Percentiles rank a stretch among this genome's conserved stretches.
phyloP scores from a whole-genome alignment of 345 rosid species.

The Aquilaria malaccensis region DNA sequence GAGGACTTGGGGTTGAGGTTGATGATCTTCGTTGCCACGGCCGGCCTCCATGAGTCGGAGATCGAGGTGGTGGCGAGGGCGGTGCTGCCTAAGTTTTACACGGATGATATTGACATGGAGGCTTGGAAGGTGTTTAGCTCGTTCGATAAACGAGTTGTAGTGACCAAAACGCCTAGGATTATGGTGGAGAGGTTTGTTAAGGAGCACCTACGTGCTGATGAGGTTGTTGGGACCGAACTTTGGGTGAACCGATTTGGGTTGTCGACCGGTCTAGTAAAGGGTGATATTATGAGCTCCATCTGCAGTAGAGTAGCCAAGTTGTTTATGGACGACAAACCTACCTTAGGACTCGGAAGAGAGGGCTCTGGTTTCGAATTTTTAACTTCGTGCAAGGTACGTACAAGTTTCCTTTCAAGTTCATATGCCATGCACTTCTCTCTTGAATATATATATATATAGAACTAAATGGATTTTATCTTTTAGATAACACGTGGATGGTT shows the following conservation, averaged over 20 bases:
- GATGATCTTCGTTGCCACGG: constrained; percentile 63
- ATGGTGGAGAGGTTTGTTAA: constrained; percentile 79
- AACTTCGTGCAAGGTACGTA: constrained; percentile 57
- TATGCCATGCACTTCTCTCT: background rate
- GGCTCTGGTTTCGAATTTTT: constrained; percentile 30
- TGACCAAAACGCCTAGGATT: constrained; percentile 62
- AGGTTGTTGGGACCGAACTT: constrained; percentile 69
- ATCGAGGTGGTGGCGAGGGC: constrained; percentile 83
- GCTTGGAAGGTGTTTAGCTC: constrained; percentile 70
- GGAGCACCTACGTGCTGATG: constrained; percentile 71
- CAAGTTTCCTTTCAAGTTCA: background rate
- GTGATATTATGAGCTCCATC: constrained; percentile 17
- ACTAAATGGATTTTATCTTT: too few species aligned
- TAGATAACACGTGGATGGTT: too few species aligned
- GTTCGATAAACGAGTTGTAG: constrained; percentile 53
- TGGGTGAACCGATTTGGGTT: constrained; percentile 57
- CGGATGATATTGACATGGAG: constrained; percentile 64
- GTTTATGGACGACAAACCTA: constrained; percentile 45
- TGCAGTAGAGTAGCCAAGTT: constrained; percentile 28
- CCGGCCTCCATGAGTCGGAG: constrained; percentile 50
- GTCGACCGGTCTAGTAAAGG: constrained; percentile 46
- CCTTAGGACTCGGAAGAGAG: constrained; percentile 41
- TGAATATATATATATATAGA: background rate
- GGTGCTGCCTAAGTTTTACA: constrained; percentile 73
- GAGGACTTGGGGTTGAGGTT: constrained; percentile 44